Percentiles rank a stretch among this genome's conserved stretches.
Conservation (phyloP, 1,284 basidiomycete species). For the Boletellus deceptivus region DNA sequence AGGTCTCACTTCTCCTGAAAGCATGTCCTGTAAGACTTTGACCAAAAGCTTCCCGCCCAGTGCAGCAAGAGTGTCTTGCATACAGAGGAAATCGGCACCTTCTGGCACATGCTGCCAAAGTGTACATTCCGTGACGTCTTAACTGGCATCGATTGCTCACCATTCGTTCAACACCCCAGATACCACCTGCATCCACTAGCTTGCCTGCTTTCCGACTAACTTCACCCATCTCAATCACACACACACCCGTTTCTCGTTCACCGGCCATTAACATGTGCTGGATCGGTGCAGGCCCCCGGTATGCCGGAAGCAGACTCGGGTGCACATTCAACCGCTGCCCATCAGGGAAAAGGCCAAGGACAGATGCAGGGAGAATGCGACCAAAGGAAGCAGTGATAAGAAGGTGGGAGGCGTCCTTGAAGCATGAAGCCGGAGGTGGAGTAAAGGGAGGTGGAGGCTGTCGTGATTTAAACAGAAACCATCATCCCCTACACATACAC, state of each 20-base stretch:
- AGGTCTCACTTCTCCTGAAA: slow-evolving; percentile 34
- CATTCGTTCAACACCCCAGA: slow-evolving; percentile 49
- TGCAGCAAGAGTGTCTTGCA: slow-evolving; percentile 62
- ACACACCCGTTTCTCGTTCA: slow-evolving; percentile 54
- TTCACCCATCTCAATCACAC: slow-evolving; percentile 51
- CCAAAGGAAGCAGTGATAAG: slow-evolving; percentile 93
- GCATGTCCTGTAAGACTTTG: slow-evolving; percentile 63
- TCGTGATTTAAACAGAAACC: background rate
- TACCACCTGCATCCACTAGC: slow-evolving; percentile 45
- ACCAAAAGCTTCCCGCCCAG: slow-evolving; percentile 69
- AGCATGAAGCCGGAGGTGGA: slow-evolving; percentile 29
- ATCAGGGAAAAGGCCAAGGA: slow-evolving; percentile 58
- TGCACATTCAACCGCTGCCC: slow-evolving; percentile 85
- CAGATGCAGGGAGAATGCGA: slow-evolving; percentile 61
- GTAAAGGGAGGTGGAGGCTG: slow-evolving; percentile 36
- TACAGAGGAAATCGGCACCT: slow-evolving; percentile 47
- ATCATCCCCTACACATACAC: slow-evolving; percentile 28
- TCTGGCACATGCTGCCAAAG: slow-evolving; percentile 19
- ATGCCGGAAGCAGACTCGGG: slow-evolving; percentile 85
- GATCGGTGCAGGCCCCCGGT: slow-evolving; percentile 90
- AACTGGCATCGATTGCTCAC: slow-evolving; percentile 26
- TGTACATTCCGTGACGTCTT: slow-evolving; percentile 56
- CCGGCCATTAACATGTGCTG: slow-evolving; percentile 71
- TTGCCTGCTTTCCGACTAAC: slow-evolving; percentile 39
- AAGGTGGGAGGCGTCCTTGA: slow-evolving; percentile 44